Evolutionary conservation across 345 rosid species (phyloP).

Genomic region (Salix viminalis): DNA sequence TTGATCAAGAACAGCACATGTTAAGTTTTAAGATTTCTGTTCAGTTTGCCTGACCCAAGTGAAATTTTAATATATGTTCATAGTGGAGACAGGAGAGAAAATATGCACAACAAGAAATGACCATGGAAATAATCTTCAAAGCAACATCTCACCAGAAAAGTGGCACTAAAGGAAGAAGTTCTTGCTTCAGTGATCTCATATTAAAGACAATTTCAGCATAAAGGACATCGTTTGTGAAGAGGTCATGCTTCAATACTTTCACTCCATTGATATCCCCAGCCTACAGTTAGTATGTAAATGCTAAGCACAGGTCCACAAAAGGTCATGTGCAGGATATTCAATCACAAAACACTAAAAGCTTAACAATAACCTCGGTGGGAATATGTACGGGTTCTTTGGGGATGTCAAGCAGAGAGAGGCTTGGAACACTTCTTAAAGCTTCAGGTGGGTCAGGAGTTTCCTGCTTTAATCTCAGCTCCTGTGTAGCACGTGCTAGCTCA

Average conservation of each 20-base stretch:
- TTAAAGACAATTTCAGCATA: constrained; percentile 85
- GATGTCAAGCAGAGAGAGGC: constrained; percentile 70
- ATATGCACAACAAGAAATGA: constrained; percentile 4
- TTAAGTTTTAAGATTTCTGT: neutral
- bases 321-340: constrained; percentile 1
- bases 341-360: constrained; percentile 11
- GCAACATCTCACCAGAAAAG: constrained; percentile 75
- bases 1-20: neutral
- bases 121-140: neutral
- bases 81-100: neutral
- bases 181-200: constrained; percentile 77
- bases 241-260: constrained; percentile 81
- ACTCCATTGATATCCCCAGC: constrained; percentile 82
- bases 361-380: constrained; percentile 64
- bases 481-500: constrained; percentile 80
- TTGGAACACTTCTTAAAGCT: constrained; percentile 77
- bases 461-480: constrained; percentile 78
- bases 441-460: constrained; percentile 97
- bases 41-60: neutral
- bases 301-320: constrained; percentile 2
- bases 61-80: neutral
- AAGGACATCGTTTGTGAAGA: constrained; percentile 91
- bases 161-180: constrained; percentile 84
- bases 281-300: constrained; percentile 32
- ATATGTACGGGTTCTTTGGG: constrained; percentile 76